These are phyloP conservation scores for Kodamaea arcana DNA, from an alignment of 1,139 yeast genomes.

Conservation along the genomic window DNA sequence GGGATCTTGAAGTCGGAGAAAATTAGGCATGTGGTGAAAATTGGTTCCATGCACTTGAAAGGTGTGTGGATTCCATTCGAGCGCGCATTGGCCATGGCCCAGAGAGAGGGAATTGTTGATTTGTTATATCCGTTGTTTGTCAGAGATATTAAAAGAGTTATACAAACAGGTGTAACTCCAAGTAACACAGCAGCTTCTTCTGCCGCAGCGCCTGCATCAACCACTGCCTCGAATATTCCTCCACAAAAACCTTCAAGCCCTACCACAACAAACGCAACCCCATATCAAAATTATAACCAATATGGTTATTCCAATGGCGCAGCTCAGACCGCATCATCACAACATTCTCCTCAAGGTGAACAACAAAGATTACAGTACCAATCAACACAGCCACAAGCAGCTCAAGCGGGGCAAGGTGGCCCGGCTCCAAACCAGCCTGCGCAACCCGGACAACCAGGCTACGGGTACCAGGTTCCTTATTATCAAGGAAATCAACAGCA, in stretches of 20 bases:
- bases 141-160: conserved; percentile 72
- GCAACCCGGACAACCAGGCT: conserved; percentile 13
- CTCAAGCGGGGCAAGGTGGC: conserved; percentile 8
- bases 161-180: conserved; percentile 52
- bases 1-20: conserved; percentile 89
- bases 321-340: conserved; percentile 2
- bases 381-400: conserved; percentile 12
- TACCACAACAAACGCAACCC: conserved; percentile 12
- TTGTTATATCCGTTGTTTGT: conserved; percentile 84
- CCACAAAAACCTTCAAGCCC: conserved; percentile 6
- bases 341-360: conserved; percentile 14
- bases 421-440: conserved; percentile 8
- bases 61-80: conserved; percentile 99
- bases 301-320: conserved; percentile 9
- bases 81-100: conserved; percentile 87
- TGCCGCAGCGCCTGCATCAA: conserved; percentile 10
- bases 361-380: neutral
- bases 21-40: conserved; percentile 86
- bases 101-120: conserved; percentile 83
- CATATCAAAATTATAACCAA: conserved; percentile 22
- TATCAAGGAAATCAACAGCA: conserved; percentile 1
- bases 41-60: conserved; percentile 94
- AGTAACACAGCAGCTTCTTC: conserved; percentile 11
- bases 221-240: conserved; percentile 14
- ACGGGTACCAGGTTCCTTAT: conserved; percentile 9